These are phyloP conservation scores for Inonotus obliquus DNA, from an alignment of 1,284 basidiomycete genomes.

Conservation along the genomic window DNA sequence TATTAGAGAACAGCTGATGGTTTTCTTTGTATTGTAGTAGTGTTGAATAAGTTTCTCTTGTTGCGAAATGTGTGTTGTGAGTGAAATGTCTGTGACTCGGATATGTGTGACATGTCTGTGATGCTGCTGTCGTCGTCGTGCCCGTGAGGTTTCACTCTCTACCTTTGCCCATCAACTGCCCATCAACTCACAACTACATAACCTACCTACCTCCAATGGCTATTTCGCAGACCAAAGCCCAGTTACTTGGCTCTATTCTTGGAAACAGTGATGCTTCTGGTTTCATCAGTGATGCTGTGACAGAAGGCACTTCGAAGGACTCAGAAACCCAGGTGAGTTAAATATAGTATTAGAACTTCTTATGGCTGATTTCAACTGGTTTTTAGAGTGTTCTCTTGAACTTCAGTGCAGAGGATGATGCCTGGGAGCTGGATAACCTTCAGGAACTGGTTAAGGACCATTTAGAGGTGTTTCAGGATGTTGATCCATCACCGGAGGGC, in stretches of 20 bases:
- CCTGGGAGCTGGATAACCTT: not conserved
- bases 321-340: not conserved
- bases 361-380: not conserved
- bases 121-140: no score
- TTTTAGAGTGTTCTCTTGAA: not conserved
- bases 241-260: not conserved
- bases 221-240: not conserved
- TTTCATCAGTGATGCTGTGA: not conserved
- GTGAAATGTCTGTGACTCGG: no score
- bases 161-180: no score
- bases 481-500: not conserved
- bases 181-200: no score
- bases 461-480: not conserved
- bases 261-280: not conserved
- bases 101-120: no score
- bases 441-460: not conserved
- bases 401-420: not conserved
- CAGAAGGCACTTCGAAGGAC: not conserved
- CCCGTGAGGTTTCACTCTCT: no score
- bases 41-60: no score
- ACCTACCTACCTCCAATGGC: not conserved
- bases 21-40: no score
- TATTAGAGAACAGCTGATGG: no score
- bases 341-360: not conserved
- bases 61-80: no score